Evolutionary conservation across 1,284 basidiomycete genomes (phyloP).

Genomic region (Cryptococcus maquisensis): DNA sequence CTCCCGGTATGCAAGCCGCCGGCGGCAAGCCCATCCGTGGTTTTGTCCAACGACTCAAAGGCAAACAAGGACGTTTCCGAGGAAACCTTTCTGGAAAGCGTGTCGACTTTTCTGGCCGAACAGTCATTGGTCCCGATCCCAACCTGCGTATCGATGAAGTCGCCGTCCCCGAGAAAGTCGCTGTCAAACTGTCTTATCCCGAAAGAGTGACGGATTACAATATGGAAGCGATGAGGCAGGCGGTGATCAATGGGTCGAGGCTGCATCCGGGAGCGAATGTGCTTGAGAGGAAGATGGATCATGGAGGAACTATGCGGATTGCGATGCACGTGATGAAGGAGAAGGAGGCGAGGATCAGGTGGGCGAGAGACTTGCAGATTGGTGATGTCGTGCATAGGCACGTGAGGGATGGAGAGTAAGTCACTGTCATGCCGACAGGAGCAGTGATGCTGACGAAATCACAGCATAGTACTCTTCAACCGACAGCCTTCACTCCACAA

Average conservation of each 20-base stretch:
- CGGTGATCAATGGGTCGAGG: constrained; percentile 85
- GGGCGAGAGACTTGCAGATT: constrained; percentile 41
- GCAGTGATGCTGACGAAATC: constrained; percentile 16
- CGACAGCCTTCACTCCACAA: constrained; percentile 98
- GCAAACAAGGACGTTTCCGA: constrained; percentile 97
- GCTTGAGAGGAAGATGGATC: constrained; percentile 62
- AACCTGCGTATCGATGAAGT: constrained; percentile 98
- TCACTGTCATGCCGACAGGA: constrained; percentile 3
- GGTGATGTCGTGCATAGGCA: constrained; percentile 57
- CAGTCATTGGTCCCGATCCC: constrained; percentile 98
- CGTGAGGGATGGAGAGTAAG: constrained; percentile 84
- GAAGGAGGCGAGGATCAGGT: constrained; percentile 30
- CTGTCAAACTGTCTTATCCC: constrained; percentile 93
- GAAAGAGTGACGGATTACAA: constrained; percentile 93
- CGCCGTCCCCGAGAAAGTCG: constrained; percentile 92
- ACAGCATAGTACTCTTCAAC: constrained; percentile 88
- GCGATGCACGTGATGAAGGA: constrained; percentile 40
- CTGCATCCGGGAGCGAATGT: constrained; percentile 93
- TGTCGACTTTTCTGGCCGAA: constrained; percentile 97
- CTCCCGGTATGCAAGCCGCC: constrained; percentile 83
- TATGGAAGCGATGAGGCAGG: constrained; percentile 69
- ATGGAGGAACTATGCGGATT: constrained; percentile 19
- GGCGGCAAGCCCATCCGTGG: constrained; percentile 85
- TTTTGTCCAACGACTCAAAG: constrained; percentile 96
- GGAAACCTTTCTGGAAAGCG: constrained; percentile 98